Base-by-base conservation (phyloP, 2,329 filamentous ascomycete species). In the Rutstroemia sp. region DNA sequence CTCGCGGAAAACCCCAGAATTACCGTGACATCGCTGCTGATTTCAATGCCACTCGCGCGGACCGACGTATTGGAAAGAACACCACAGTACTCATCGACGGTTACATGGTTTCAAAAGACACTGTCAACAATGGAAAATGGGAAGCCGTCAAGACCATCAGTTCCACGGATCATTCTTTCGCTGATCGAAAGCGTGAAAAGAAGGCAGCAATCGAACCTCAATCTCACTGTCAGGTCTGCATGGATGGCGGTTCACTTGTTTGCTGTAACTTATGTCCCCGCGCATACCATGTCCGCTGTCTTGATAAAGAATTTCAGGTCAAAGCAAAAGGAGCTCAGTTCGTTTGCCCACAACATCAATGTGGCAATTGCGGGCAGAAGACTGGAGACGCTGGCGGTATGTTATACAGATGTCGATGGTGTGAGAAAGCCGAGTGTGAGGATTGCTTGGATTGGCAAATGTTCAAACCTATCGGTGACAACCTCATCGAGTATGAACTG, bases 131-230 rank as follows among this genome's bases (percentile, higher is more conserved):
- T 57, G 73, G 67, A 2, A 71, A 77, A 55, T 80, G 79, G 74
- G 80, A 83, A 63, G 79, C 80, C 3, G 78, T 83, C 1, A 78
- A 79, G 1, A 82, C 79, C 0, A 63, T 81, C 46, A 76, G 77
- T 5, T 78, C 78, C 27, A 81, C 81, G 62, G 76, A 82, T 60
- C 73, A 77, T 9, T 71, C 74, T 14, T 71, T 81, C 16, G 76
- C 76, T 0, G 75, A 79, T 23, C 71, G 72, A 0, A 73, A 75
- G 54, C 73, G 73, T 10, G 72, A 71, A n/a, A 80, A 81, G 68
- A 75, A 72, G 46, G 71, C 70, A 2, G 65, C 72, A 73, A 25
- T 55, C 12, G n/a, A 34, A 6, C 75, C 81, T 48, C 78, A 83
- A 63, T 47, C 46, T 45, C 74, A 78, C 57, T 83, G 80, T 59